Base-by-base conservation (phyloP, 2,329 filamentous ascomycete genomes). In the Botrytis byssoidea region DNA sequence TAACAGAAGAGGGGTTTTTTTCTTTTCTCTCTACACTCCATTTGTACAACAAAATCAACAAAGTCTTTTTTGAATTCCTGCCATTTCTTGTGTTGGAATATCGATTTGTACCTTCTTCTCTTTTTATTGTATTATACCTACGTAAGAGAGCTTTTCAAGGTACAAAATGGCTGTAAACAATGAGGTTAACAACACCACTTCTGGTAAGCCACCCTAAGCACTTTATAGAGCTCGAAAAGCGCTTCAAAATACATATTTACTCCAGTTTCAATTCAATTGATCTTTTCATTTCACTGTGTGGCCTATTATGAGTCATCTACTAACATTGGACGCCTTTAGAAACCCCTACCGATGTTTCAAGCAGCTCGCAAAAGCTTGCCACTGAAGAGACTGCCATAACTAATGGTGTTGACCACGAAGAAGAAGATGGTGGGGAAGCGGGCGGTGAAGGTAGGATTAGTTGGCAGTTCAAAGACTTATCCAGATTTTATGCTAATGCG, bases 381-480 rank as follows among this genome's bases (percentile, higher is more conserved):
- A 55, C 70, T 35, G 70, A 67, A 40, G 61, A 72, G 12, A 42
- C 37, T 72, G 70, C 61, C n/a, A 20, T 65, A 72, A 40, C 75
- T 42, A 78, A 79, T 70, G 77, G 75, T 48, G 75, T 67, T 60
- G 72, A 75, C 40, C 63, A 77, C 69, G 77, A 77, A n/a, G 75
- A 73, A 40, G 79, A 80, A 71, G 77, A 77, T 63, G 77, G 72
- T 73, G 77, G 48, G 71, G 78, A 79, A 37, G 76, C 77, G 72
- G 77, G 75, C 48, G 76, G 74, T 64, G 80, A 82, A 75, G 78
- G 80, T 82, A 79, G 48, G 79, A 66, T 63, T 18, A 60, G 59
- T 59, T 68, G 70, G 59, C 59, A 64, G 66, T 74, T 57, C 60
- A n/a, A 42, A 25, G 22, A 59, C 32, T 63, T 65, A 59, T 67